Evolutionary conservation across 2,329 filamentous ascomycete genomes (phyloP).

Genomic region (Diaporthe vaccinii): DNA sequence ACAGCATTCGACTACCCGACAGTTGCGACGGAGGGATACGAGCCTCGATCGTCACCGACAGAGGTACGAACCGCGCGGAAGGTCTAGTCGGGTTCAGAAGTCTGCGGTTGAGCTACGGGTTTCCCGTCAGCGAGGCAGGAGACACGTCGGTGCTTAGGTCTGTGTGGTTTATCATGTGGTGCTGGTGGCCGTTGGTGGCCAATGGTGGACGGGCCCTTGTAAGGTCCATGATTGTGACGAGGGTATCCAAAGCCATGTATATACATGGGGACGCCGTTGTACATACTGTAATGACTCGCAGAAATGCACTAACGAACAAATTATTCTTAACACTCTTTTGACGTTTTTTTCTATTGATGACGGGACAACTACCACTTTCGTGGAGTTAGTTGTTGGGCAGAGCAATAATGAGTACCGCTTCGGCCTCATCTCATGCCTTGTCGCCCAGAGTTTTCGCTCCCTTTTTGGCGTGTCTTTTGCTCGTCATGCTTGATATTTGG

Average conservation of each 20-base stretch:
- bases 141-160: slow-evolving; percentile 19
- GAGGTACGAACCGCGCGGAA: slow-evolving; percentile 15
- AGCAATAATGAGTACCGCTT: background rate
- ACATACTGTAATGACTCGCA: slow-evolving; percentile 26
- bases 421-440: background rate
- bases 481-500: background rate
- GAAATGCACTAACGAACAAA: slow-evolving; percentile 28
- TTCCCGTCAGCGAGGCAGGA: slow-evolving; percentile 29
- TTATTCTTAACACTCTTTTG: background rate
- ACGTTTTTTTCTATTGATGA: background rate
- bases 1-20: slow-evolving; percentile 31
- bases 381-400: background rate
- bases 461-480: background rate
- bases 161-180: background rate
- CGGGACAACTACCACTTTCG: background rate
- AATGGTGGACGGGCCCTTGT: background rate
- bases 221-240: background rate
- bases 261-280: slow-evolving; percentile 13
- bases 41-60: slow-evolving; percentile 31
- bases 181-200: background rate
- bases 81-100: slow-evolving; percentile 20
- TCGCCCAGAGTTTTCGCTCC: too few relatives aligned
- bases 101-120: slow-evolving; percentile 13
- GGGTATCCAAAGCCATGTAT: slow-evolving; percentile 11
- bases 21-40: slow-evolving; percentile 24